Base-by-base conservation (phyloP, 768 basidiomycete species). In the Chalciporus chontae region DNA sequence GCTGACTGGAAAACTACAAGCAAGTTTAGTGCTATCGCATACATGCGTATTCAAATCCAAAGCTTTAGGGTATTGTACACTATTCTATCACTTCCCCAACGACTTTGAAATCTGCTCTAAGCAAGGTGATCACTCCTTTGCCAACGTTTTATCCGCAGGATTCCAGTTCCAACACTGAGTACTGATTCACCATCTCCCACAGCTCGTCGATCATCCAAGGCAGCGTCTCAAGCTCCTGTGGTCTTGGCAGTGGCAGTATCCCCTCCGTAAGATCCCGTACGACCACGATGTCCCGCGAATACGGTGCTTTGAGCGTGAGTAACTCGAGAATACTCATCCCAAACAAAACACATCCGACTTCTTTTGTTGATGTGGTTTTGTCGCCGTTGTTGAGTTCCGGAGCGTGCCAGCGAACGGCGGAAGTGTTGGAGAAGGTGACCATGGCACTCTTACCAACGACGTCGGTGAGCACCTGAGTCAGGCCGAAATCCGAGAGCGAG, bases 311-410 rank as follows among this genome's bases (percentile, higher is more conserved):
- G 59, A 77, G 73, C 5, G 83, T 83, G 27, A 80, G 59, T 43
- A 83, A 73, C 55, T 84, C 83, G 21, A 84, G 69, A 29, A 79
- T 70, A 11, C 78, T 72, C 83, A 84, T 84, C 10, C 75, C 77
- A 47, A 74, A 84, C 3, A 78, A 53, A 83, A 84, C 0, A 76
- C 68, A 56, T 84, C 83, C 11, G 77, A 72, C 39, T 68, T 67
- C 59, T 67, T n/a, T 74, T 9, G 78, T 79, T 0, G 75, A 75
- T 36, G 67, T 66, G 37, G 61, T 53, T 10, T 70, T 65, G 8
- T 67, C 71, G n/a, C 73, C 74, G 15, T 73, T 67, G 43, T 77
- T 77, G 43, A 83, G 66, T 57, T 84, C 82, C 1, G 83, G 84
- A 8, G 83, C 80, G 26, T 80, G 69, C 81, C 82, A 85, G 8